phyloP scores from a whole-genome alignment of 2,329 filamentous ascomycete genomes.

The Cladorrhinum sp. region DNA sequence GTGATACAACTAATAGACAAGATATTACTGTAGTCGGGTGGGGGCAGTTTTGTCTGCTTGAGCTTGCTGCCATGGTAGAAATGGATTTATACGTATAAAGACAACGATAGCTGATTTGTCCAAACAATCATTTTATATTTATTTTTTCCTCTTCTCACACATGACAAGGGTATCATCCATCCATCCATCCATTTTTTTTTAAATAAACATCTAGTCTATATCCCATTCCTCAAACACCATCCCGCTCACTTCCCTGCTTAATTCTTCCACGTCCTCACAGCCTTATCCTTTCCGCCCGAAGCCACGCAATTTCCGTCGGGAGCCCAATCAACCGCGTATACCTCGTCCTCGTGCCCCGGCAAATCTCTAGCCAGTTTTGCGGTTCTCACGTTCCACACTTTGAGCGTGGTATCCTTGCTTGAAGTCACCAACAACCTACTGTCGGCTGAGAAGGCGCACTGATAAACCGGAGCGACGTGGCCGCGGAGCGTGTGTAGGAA shows the following conservation, averaged over 20 bases:
- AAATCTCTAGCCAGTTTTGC: conserved; percentile 78
- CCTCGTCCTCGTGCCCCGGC: conserved; percentile 83
- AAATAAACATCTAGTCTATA: no score
- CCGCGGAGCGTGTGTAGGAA: conserved; percentile 87
- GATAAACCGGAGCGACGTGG: conserved; percentile 62
- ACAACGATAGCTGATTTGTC: no score
- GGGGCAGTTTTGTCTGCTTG: no score
- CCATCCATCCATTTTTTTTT: not conserved
- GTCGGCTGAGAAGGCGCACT: conserved; percentile 89
- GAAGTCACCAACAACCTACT: conserved; percentile 83
- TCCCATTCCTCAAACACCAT: not conserved
- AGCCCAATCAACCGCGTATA: conserved; percentile 89
- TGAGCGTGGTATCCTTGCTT: conserved; percentile 89
- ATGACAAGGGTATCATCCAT: conserved; percentile 27
- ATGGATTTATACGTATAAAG: no score
- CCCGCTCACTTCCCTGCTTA: no score
- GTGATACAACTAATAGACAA: no score
- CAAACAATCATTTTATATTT: no score
- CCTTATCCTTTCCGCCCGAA: conserved; percentile 91
- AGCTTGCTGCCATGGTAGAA: no score
- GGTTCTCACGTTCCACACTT: conserved; percentile 88
- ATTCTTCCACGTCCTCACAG: conserved; percentile 64
- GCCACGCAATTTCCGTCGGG: conserved; percentile 84
- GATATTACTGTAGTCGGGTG: no score
- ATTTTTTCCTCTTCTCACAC: not conserved